Evolutionary conservation across 495 filamentous ascomycete genomes (phyloP).

Genomic region (Trichodelitschia bisporula): DNA sequence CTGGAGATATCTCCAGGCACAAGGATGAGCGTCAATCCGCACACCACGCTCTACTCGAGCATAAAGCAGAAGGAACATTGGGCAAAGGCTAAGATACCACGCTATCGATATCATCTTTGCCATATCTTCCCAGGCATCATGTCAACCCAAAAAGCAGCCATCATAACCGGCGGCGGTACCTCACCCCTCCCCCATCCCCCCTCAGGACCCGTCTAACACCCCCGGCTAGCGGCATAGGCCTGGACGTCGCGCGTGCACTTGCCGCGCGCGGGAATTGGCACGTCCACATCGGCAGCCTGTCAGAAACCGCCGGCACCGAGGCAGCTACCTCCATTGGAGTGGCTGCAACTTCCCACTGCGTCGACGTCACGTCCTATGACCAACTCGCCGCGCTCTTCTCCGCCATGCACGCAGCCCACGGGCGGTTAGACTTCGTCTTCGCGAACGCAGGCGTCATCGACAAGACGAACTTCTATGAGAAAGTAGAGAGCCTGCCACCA

Average conservation of each 20-base stretch:
- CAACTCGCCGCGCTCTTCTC: neutral
- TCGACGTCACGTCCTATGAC: neutral
- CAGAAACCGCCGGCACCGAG: neutral
- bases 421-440: neutral
- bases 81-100: too few relatives aligned
- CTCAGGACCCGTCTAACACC: neutral
- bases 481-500: neutral
- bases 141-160: neutral
- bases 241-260: neutral
- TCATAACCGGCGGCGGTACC: neutral
- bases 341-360: neutral
- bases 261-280: neutral
- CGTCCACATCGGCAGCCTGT: neutral
- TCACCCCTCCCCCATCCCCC: neutral
- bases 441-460: neutral
- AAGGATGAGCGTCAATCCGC: too few relatives aligned
- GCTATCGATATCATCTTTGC: too few relatives aligned
- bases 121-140: too few relatives aligned
- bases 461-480: neutral
- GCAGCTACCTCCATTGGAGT: neutral
- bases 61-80: too few relatives aligned
- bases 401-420: neutral
- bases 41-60: too few relatives aligned
- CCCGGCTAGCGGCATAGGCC: neutral
- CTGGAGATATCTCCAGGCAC: too few relatives aligned